Evolutionary conservation across 495 filamentous ascomycete species (phyloP).

Genomic region (Talaromyces ruber): DNA sequence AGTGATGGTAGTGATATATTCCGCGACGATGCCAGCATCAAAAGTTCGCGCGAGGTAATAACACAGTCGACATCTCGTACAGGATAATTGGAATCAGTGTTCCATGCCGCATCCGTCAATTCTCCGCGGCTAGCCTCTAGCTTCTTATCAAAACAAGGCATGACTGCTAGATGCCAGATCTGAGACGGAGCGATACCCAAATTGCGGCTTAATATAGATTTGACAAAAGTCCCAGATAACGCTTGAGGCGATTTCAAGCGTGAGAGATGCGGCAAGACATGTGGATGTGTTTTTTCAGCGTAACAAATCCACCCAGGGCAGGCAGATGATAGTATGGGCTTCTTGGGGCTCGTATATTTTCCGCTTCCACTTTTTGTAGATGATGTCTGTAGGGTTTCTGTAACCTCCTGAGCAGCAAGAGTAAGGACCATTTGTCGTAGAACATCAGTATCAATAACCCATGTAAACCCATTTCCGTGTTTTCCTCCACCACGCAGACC

Average conservation of each 20-base stretch:
- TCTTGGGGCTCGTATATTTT: conserved; percentile 35
- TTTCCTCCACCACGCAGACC: conserved; percentile 62
- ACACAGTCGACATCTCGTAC: conserved; percentile 93
- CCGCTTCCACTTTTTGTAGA: conserved; percentile 10
- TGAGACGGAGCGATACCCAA: conserved; percentile 64
- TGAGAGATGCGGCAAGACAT: conserved; percentile 85
- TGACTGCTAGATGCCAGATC: conserved; percentile 90
- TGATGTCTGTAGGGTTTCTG: conserved; percentile 25
- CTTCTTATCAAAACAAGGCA: conserved; percentile 99
- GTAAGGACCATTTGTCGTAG: conserved; percentile 70
- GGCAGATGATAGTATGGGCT: conserved; percentile 78
- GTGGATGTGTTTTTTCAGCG: conserved; percentile 92
- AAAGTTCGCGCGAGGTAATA: conserved; percentile 86
- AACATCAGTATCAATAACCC: conserved; percentile 80
- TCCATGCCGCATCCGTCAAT: conserved; percentile 76
- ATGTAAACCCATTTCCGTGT: conserved; percentile 69
- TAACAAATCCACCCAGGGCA: conserved; percentile 99
- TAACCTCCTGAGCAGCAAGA: conserved; percentile 71
- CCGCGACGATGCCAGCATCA: conserved; percentile 76
- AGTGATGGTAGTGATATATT: conserved; percentile 63
- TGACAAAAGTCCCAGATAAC: conserved; percentile 78
- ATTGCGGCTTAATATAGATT: conserved; percentile 65
- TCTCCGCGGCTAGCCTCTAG: conserved; percentile 91
- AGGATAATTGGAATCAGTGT: conserved; percentile 25
- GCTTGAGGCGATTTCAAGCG: conserved; percentile 91